These are phyloP conservation scores for Trichoderma gamsii DNA, from an alignment of 495 filamentous ascomycete species.

Conservation along the genomic window DNA sequence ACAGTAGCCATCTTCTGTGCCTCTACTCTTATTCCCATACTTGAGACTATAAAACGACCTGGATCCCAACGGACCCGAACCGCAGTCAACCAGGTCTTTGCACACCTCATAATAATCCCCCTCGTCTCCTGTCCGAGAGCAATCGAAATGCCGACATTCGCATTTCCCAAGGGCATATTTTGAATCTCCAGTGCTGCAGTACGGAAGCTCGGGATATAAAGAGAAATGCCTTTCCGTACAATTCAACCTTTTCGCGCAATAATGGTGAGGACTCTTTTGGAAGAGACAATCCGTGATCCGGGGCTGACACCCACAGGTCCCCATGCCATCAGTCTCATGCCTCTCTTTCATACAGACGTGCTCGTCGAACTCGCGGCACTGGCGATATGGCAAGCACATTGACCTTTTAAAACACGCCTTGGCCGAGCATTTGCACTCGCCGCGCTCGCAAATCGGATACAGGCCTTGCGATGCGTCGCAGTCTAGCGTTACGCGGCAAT, in stretches of 20 bases:
- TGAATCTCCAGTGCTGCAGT: neutral
- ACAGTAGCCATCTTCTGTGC: neutral
- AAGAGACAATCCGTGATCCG: neutral
- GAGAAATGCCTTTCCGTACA: neutral
- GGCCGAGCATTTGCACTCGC: neutral
- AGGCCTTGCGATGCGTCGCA: neutral
- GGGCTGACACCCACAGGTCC: neutral
- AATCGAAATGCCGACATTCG: neutral
- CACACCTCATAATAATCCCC: slow-evolving; percentile 3
- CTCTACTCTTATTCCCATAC: neutral
- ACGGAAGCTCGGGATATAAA: neutral
- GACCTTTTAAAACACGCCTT: neutral
- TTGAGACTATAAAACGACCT: neutral
- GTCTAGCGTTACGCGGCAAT: neutral
- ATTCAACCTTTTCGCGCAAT: neutral
- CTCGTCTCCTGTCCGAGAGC: neutral
- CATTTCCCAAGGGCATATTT: neutral
- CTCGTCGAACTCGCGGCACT: neutral
- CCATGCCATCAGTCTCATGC: neutral
- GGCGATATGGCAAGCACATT: neutral
- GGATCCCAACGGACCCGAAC: neutral
- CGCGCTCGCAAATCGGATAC: neutral
- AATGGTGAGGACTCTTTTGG: neutral
- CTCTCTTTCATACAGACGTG: neutral
- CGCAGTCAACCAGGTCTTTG: neutral